phyloP scores from a whole-genome alignment of 2,329 filamentous ascomycete species.

The Pseudovirgaria hyperparasitica region DNA sequence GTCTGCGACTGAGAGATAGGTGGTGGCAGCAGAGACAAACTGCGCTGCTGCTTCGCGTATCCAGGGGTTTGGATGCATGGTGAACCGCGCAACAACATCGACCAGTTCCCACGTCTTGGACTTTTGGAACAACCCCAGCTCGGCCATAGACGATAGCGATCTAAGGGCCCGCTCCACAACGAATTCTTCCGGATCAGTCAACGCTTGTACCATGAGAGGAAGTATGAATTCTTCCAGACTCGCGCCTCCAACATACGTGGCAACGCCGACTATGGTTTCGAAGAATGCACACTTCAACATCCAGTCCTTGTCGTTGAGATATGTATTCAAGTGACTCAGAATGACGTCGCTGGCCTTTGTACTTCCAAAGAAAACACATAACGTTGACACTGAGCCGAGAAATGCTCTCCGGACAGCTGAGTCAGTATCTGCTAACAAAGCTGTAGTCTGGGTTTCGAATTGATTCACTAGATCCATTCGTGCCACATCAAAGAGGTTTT shows the following conservation, averaged over 20 bases:
- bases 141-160: conserved; percentile 77
- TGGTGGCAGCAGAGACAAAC: conserved; percentile 66
- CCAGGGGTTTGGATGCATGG: conserved; percentile 91
- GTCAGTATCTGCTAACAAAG: conserved; percentile 76
- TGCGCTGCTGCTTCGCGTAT: conserved; percentile 80
- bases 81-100: conserved; percentile 69
- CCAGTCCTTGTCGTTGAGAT: conserved; percentile 94
- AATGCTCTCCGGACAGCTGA: conserved; percentile 82
- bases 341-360: conserved; percentile 93
- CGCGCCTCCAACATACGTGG: conserved; percentile 75
- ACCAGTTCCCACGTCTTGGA: conserved; percentile 79
- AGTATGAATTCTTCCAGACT: conserved; percentile 91
- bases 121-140: conserved; percentile 75
- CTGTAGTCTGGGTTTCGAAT: conserved; percentile 81
- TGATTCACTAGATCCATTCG: conserved; percentile 67
- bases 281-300: conserved; percentile 94
- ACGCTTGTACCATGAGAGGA: conserved; percentile 86
- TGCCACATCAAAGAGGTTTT: conserved; percentile 79
- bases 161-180: conserved; percentile 85
- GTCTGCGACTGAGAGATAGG: conserved; percentile 66
- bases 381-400: conserved; percentile 74
- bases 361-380: conserved; percentile 91
- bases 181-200: conserved; percentile 86
- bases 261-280: conserved; percentile 85
- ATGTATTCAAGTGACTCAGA: conserved; percentile 89